Conservation (phyloP, 2,329 filamentous ascomycete species). For the Xylaria multiplex region DNA sequence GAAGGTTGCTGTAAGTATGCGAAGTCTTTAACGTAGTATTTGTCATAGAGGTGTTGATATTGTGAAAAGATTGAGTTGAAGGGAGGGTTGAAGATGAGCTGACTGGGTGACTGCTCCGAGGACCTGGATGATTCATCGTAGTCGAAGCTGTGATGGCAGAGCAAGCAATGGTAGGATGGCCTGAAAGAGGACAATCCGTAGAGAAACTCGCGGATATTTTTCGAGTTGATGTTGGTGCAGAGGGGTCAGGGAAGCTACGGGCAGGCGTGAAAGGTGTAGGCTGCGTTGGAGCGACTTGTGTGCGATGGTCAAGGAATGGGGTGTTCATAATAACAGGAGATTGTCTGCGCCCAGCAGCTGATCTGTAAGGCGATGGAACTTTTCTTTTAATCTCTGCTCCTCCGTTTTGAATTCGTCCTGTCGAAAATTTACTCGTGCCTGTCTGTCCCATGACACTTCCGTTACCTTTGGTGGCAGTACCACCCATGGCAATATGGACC, state of each 20-base stretch:
- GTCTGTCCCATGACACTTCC: background rate
- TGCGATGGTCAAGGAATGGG: background rate
- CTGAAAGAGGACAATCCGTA: slow-evolving; percentile 35
- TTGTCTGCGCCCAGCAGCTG: too few species aligned
- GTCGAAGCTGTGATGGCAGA: slow-evolving; percentile 40
- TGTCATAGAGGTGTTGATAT: slow-evolving; percentile 5
- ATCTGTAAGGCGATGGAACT: too few species aligned
- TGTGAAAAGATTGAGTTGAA: slow-evolving; percentile 28
- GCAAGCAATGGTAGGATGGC: slow-evolving; percentile 41
- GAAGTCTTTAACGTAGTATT: slow-evolving; percentile 31
- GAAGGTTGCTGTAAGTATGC: slow-evolving; percentile 39
- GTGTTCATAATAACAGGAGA: background rate
- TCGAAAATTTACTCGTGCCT: background rate
- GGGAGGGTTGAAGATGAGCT: slow-evolving; percentile 7
- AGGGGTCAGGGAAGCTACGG: slow-evolving; percentile 19
- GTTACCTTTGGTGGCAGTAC: background rate
- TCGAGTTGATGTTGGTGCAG: slow-evolving; percentile 36
- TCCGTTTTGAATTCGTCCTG: too few species aligned
- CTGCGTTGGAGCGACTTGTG: slow-evolving; percentile 4
- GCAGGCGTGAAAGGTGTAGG: slow-evolving; percentile 32
- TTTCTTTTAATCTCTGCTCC: too few species aligned
- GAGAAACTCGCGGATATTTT: slow-evolving; percentile 43
- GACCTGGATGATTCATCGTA: slow-evolving; percentile 27
- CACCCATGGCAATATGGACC: too few species aligned
- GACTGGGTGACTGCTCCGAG: slow-evolving; percentile 33